A percentile compares a stretch with the other conserved stretches of the same genome.
Evolutionary conservation across 768 basidiomycete genomes (phyloP).

Genomic region (Chlorophyllum brunneum): DNA sequence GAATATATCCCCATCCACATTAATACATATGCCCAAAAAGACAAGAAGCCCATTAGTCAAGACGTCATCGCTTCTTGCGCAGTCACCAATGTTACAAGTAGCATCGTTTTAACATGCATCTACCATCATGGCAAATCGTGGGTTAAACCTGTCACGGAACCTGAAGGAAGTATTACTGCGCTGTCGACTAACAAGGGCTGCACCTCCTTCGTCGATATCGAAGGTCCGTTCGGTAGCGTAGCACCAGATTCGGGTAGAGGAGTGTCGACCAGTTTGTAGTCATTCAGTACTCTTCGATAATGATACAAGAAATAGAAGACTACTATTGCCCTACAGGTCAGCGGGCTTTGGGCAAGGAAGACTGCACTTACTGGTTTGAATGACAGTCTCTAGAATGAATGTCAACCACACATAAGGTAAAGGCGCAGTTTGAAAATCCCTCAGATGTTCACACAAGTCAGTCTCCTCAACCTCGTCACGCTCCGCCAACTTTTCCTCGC

Average conservation of each 20-base stretch:
- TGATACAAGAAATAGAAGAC: constrained; percentile 4
- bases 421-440: neutral
- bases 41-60: neutral
- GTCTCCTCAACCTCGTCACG: neutral
- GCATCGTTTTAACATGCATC: no score
- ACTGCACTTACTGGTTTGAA: constrained; percentile 1
- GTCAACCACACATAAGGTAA: constrained; percentile 6
- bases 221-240: neutral
- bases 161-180: no score
- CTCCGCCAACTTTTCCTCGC: neutral
- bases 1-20: neutral
- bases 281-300: neutral
- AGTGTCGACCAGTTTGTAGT: neutral
- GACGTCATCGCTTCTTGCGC: neutral
- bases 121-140: no score
- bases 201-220: neutral
- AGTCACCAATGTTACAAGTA: neutral
- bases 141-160: no score
- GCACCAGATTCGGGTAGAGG: neutral
- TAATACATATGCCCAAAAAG: neutral
- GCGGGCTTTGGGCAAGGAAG: neutral
- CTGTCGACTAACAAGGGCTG: no score
- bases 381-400: neutral
- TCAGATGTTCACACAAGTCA: neutral
- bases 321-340: neutral